Evolutionary conservation across 2,329 filamentous ascomycete species (phyloP).

Genomic region (Aspergillus brunneoviolaceus): DNA sequence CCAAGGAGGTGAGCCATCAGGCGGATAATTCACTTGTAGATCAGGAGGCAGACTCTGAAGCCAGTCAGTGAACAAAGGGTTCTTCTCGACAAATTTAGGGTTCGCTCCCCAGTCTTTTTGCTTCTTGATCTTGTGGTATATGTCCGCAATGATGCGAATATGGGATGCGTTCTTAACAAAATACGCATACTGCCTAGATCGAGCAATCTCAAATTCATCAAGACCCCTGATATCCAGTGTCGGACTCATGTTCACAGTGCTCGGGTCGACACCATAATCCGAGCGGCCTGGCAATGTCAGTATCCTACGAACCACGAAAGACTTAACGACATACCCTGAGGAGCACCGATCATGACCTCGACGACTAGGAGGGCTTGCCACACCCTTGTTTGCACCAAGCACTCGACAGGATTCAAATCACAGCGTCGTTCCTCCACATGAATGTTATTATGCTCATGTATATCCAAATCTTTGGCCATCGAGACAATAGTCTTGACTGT

Average conservation of each 20-base stretch:
- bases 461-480: conserved; percentile 87
- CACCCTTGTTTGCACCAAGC: conserved; percentile 77
- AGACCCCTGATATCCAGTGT: conserved; percentile 63
- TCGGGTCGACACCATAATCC: conserved; percentile 72
- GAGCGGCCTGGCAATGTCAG: conserved; percentile 60
- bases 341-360: conserved; percentile 89
- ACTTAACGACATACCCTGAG: conserved; percentile 66
- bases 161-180: conserved; percentile 75
- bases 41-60: conserved; percentile 74
- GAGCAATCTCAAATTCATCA: conserved; percentile 72
- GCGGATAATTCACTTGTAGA: conserved; percentile 72
- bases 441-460: conserved; percentile 80
- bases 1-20: conserved; percentile 78
- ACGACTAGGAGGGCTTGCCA: conserved; percentile 87
- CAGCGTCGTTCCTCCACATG: conserved; percentile 74
- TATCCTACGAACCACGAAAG: not conserved
- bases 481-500: conserved; percentile 86
- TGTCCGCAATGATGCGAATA: conserved; percentile 72
- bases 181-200: conserved; percentile 82
- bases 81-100: conserved; percentile 76
- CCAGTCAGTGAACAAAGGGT: conserved; percentile 75
- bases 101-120: conserved; percentile 84
- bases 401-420: conserved; percentile 68
- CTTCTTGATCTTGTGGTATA: conserved; percentile 72
- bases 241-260: conserved; percentile 73